These are phyloP conservation scores for Penicillium desertorum DNA, from an alignment of 495 filamentous ascomycete genomes.

Conservation along the genomic window DNA sequence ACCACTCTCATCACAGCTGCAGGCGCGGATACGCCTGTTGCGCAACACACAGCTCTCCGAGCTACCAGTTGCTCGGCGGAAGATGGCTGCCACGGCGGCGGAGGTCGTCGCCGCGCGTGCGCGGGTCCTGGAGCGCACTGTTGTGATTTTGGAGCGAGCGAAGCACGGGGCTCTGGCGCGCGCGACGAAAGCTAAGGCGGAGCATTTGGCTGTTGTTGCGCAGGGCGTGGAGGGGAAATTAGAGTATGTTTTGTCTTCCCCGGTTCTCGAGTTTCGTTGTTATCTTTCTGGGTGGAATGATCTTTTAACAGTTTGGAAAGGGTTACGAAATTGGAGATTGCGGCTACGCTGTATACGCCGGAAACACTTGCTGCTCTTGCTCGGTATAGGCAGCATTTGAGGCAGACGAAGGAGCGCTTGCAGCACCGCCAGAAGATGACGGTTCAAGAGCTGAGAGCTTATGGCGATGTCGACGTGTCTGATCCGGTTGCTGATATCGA, in stretches of 20 bases:
- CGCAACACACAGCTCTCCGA: slow-evolving; percentile 35
- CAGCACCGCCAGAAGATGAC: slow-evolving; percentile 45
- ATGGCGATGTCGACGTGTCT: slow-evolving; percentile 43
- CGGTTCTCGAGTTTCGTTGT: neutral
- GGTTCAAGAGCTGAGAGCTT: slow-evolving; percentile 53
- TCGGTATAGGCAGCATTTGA: slow-evolving; percentile 55
- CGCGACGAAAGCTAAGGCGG: slow-evolving; percentile 51
- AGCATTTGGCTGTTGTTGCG: slow-evolving; percentile 61
- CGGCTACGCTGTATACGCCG: slow-evolving; percentile 54
- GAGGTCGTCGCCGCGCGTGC: slow-evolving; percentile 35
- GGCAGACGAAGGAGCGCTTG: slow-evolving; percentile 48
- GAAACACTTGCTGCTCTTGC: slow-evolving; percentile 57
- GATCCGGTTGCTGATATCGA: slow-evolving; percentile 12
- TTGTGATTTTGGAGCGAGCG: slow-evolving; percentile 51
- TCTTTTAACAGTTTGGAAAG: slow-evolving; percentile 22
- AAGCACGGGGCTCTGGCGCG: slow-evolving; percentile 68
- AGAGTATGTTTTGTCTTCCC: slow-evolving; percentile 30
- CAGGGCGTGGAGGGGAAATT: slow-evolving; percentile 53
- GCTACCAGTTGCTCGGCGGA: slow-evolving; percentile 33
- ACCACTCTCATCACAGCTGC: slow-evolving; percentile 30
- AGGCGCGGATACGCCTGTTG: slow-evolving; percentile 27
- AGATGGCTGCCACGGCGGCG: slow-evolving; percentile 42
- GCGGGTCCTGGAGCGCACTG: slow-evolving; percentile 39
- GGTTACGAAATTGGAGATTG: slow-evolving; percentile 42
- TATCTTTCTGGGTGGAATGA: neutral